These are phyloP conservation scores for Puccinia brachypodii DNA, from an alignment of 1,284 basidiomycete genomes.

Conservation along the genomic window DNA sequence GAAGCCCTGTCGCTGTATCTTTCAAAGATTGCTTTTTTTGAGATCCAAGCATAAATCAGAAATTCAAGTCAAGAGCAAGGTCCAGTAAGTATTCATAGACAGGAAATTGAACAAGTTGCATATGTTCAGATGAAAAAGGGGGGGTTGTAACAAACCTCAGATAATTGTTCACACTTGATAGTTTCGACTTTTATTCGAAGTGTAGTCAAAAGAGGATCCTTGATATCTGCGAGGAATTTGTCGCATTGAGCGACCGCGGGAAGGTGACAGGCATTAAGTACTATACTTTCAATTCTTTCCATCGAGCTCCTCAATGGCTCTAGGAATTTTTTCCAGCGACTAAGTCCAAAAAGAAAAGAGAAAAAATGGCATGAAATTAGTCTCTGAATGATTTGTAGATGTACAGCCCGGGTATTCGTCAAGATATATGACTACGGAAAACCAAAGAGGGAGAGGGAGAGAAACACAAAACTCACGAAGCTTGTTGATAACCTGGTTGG, in stretches of 20 bases:
- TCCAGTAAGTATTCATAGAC: background rate
- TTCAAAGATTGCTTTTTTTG: background rate
- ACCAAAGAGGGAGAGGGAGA: background rate
- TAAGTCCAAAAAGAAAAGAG: background rate
- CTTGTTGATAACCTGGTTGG: background rate
- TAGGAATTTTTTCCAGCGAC: background rate
- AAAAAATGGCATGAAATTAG: background rate
- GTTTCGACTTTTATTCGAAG: conserved; percentile 9
- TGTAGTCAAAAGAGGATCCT: background rate
- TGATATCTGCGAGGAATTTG: background rate
- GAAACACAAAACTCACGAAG: background rate
- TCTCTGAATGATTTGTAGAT: background rate
- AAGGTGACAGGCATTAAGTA: background rate
- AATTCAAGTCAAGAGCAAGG: background rate
- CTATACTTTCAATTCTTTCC: background rate
- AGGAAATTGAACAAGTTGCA: background rate
- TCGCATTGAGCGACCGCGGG: background rate
- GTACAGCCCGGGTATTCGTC: too few species aligned
- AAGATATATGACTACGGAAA: background rate
- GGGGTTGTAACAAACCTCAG: conserved; percentile 6
- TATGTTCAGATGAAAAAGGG: background rate
- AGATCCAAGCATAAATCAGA: too few species aligned
- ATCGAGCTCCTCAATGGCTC: background rate
- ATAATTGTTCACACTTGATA: conserved; percentile 18
- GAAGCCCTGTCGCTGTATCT: background rate